A percentile compares a stretch with the other conserved stretches of the same genome.
These are phyloP conservation scores for Trichoderma semiorbis DNA, from an alignment of 2,329 filamentous ascomycete genomes.

Conservation along the genomic window DNA sequence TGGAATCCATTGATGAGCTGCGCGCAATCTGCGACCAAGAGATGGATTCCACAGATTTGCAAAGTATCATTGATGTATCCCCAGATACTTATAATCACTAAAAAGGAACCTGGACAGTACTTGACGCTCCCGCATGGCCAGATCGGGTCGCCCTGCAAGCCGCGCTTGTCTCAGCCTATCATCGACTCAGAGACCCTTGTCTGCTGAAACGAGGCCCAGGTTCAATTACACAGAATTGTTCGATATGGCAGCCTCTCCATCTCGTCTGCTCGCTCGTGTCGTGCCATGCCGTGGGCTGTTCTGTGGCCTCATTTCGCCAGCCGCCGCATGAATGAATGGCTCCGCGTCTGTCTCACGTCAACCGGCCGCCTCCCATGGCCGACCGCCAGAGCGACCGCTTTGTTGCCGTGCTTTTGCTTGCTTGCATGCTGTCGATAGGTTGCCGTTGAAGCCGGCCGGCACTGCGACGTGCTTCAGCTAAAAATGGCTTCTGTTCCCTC, in stretches of 20 bases:
- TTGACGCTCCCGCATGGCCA: not conserved
- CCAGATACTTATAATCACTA: not conserved
- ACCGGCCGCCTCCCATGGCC: not conserved
- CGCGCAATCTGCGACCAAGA: not conserved
- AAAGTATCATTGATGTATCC: not conserved
- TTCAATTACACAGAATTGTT: not conserved
- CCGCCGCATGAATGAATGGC: not conserved
- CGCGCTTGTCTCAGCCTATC: conserved; percentile 4
- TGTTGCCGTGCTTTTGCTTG: not conserved
- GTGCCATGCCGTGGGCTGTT: not conserved
- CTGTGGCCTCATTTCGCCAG: not conserved
- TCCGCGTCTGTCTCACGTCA: conserved; percentile 8
- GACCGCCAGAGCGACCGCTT: not conserved
- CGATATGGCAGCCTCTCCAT: not conserved
- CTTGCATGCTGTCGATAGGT: conserved; percentile 1
- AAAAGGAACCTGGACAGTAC: not conserved
- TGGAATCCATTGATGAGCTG: not conserved
- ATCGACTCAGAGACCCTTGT: not conserved
- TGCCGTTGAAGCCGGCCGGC: conserved; percentile 7
- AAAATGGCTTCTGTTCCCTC: not conserved
- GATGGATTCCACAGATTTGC: not conserved
- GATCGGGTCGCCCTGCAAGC: conserved; percentile 1
- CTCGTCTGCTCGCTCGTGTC: not conserved
- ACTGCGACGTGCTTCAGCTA: conserved; percentile 2
- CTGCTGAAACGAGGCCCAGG: conserved; percentile 6